Base-by-base conservation (phyloP, 768 basidiomycete genomes). In the Auriscalpium microsporum region DNA sequence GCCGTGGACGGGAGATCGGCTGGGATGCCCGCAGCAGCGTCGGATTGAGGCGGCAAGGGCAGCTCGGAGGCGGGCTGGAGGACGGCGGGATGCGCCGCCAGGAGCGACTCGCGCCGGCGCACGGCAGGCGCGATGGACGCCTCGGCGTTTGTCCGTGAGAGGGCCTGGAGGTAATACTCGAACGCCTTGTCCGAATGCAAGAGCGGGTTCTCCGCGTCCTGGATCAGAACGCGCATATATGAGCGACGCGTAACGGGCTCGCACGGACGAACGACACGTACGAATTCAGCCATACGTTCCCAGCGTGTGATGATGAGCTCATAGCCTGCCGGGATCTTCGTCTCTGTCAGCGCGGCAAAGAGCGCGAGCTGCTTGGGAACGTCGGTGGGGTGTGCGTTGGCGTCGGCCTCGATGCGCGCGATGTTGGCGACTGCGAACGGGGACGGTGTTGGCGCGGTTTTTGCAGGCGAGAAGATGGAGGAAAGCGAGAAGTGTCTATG, bases 241-340 rank as follows among this genome's bases (percentile, higher is more conserved):
- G 53, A n/a, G 23, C 50, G 46, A 34, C 17, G 49, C 33, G 34
- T 36, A 38, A 14, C 4, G 21, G 21, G 21, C 21, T 21, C 21
- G 50, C 11, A 36, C 44, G 9, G 47, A 10, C 13, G 10, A 38
- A 51, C 38, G 9, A 47, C 34, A 81, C 87, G 62, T 71, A 91
- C 90, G 65, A 86, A 90, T 78, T 91, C 86, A 63, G 80, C 80
- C 78, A 85, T 82, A 61, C 83, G 77, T 66, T 93, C 90, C 90
- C 90, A 93, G 54, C 89, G 80, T 63, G 73, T 82, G 55, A 90
- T 81, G 54, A 91, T 71, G 21, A 87, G 72, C 56, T 90, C 84
- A 67, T 84, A 84, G 0, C 82, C 89, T 11, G 83, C 76, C 54
- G 79, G 81, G 36, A 85, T 72, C 50, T 81, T 79, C 0, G 86